phyloP scores from a whole-genome alignment of 163 green algal genomes.

The Prototheca wickerhamii region DNA sequence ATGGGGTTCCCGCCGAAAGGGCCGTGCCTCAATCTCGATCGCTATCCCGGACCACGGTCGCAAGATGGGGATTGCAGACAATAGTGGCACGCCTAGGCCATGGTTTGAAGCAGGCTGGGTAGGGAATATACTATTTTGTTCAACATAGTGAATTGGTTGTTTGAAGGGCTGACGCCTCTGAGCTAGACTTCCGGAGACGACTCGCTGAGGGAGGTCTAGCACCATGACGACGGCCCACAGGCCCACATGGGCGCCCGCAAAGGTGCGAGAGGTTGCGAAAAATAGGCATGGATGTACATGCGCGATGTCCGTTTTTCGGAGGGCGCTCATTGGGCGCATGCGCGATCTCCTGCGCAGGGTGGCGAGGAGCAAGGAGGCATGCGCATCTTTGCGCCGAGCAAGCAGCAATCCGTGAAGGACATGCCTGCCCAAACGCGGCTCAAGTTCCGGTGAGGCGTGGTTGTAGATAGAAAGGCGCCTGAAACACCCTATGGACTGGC shows the following conservation, averaged over 20 bases:
- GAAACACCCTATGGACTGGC: background rate
- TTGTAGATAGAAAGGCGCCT: background rate
- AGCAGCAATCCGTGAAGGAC: slow-evolving; percentile 58
- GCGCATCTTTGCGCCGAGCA: slow-evolving; percentile 63
- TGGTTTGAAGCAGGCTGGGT: too few species aligned
- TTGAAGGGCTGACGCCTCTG: background rate
- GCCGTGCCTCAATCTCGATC: too few species aligned
- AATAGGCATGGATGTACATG: background rate
- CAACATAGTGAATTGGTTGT: background rate
- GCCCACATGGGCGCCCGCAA: slow-evolving; percentile 77
- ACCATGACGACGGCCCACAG: slow-evolving; percentile 84
- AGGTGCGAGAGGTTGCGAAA: slow-evolving; percentile 14
- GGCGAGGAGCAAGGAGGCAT: slow-evolving; percentile 78
- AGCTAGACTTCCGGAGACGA: background rate
- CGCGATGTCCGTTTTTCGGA: background rate
- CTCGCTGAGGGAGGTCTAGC: background rate
- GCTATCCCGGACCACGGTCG: too few species aligned
- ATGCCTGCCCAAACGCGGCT: slow-evolving; percentile 59
- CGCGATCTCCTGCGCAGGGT: slow-evolving; percentile 27
- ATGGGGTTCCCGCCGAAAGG: too few species aligned
- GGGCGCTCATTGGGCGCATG: background rate
- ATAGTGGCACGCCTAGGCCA: too few species aligned
- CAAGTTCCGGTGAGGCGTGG: slow-evolving; percentile 61
- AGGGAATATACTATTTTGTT: slow-evolving; percentile 1
- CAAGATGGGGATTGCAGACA: too few species aligned